phyloP scores from a whole-genome alignment of 805 yeast species.

The Starmerella bacillaris region DNA sequence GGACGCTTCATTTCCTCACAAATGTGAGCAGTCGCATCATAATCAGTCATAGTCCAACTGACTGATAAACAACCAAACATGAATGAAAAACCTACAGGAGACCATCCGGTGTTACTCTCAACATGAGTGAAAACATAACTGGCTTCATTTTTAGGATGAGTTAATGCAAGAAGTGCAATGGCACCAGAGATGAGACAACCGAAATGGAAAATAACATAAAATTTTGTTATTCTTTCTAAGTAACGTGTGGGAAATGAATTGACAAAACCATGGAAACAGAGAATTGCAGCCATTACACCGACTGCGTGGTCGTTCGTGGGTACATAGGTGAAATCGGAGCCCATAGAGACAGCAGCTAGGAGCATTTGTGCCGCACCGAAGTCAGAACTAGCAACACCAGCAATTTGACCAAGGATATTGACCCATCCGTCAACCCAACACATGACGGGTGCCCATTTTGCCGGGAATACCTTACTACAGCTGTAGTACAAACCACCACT shows the following conservation, averaged over 20 bases:
- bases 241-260: slow-evolving; percentile 37
- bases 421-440: slow-evolving; percentile 41
- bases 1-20: slow-evolving; percentile 51
- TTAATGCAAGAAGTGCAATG: slow-evolving; percentile 36
- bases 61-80: slow-evolving; percentile 31
- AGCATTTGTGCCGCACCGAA: slow-evolving; percentile 23
- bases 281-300: slow-evolving; percentile 27
- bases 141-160: slow-evolving; percentile 31
- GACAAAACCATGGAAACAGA: slow-evolving; percentile 31
- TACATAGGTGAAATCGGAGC: slow-evolving; percentile 18
- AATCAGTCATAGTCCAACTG: slow-evolving; percentile 49
- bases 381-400: slow-evolving; percentile 24
- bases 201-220: slow-evolving; percentile 34
- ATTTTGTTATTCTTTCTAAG: slow-evolving; percentile 34
- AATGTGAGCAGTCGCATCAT: slow-evolving; percentile 56
- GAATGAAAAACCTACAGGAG: slow-evolving; percentile 37
- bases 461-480: slow-evolving; percentile 17
- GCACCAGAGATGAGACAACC: slow-evolving; percentile 34
- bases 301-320: slow-evolving; percentile 20
- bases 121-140: slow-evolving; percentile 32
- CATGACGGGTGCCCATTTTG: slow-evolving; percentile 31
- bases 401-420: slow-evolving; percentile 25
- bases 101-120: slow-evolving; percentile 35
- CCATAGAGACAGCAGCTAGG: slow-evolving; percentile 24
- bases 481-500: slow-evolving; percentile 62